phyloP scores from a whole-genome alignment of 495 filamentous ascomycete genomes.

The Talaromyces trachyspermus region DNA sequence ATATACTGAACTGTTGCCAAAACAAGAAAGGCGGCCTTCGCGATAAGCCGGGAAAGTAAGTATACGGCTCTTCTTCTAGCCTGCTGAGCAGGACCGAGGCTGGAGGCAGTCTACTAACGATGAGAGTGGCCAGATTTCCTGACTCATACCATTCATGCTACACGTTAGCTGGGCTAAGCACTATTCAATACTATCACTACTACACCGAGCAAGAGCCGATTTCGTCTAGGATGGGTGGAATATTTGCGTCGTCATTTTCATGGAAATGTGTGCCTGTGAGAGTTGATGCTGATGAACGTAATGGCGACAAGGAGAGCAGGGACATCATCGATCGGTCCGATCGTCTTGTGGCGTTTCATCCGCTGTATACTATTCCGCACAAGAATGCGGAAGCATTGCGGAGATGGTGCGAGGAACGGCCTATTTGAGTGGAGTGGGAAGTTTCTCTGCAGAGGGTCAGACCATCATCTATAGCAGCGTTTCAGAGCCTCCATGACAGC shows the following conservation, averaged over 20 bases:
- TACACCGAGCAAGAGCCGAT: constrained; percentile 37
- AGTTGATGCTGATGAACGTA: constrained; percentile 29
- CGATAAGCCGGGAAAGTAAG: constrained; percentile 89
- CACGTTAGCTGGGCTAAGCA: constrained; percentile 76
- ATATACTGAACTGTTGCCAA: constrained; percentile 86
- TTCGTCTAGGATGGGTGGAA: constrained; percentile 19
- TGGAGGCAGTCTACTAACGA: too few species aligned
- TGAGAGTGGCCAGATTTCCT: constrained; percentile 48
- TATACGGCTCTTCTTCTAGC: constrained; percentile 12
- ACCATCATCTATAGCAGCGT: background rate
- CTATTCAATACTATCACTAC: constrained; percentile 67
- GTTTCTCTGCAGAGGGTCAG: background rate
- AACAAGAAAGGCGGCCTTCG: constrained; percentile 70
- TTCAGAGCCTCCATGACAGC: constrained; percentile 18
- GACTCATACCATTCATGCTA: constrained; percentile 94
- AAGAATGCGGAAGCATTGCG: constrained; percentile 55
- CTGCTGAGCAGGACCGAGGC: constrained; percentile 1
- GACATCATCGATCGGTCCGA: constrained; percentile 43
- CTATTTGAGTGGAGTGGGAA: background rate
- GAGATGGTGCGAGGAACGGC: constrained; percentile 48
- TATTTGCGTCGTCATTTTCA: constrained; percentile 49
- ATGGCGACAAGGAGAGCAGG: constrained; percentile 30
- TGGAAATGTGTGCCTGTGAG: constrained; percentile 52
- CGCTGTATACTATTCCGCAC: constrained; percentile 78
- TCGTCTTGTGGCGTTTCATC: constrained; percentile 55